Evolutionary conservation across 2,329 filamentous ascomycete species (phyloP).

Genomic region (Fusarium sp.): DNA sequence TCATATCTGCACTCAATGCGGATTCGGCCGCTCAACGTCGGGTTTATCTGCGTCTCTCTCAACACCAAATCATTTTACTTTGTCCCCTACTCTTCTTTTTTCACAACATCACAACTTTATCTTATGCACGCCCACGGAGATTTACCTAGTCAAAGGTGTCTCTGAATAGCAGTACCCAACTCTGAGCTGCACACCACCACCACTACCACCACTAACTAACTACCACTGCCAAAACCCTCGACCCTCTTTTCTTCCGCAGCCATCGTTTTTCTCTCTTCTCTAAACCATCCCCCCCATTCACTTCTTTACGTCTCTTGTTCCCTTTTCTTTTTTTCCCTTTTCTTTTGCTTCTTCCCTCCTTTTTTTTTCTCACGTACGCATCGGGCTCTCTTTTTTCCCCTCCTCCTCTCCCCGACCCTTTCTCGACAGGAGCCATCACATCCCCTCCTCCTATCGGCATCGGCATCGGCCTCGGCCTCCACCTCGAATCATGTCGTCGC

Average conservation of each 20-base stretch:
- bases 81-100: not conserved
- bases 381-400: slow-evolving; percentile 9
- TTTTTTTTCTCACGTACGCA: slow-evolving; percentile 16
- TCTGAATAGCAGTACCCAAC: not conserved
- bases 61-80: not conserved
- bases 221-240: slow-evolving; percentile 8
- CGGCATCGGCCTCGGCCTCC: slow-evolving; percentile 23
- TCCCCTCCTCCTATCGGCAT: not conserved
- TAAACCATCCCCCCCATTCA: slow-evolving; percentile 13
- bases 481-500: slow-evolving; percentile 61
- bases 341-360: slow-evolving; percentile 24
- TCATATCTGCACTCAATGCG: slow-evolving; percentile 4
- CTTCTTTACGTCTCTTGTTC: slow-evolving; percentile 24
- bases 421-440: slow-evolving; percentile 15
- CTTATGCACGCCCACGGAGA: slow-evolving; percentile 16
- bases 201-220: slow-evolving; percentile 4
- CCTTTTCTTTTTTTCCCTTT: slow-evolving; percentile 11
- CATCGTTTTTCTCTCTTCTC: slow-evolving; percentile 16
- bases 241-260: slow-evolving; percentile 28
- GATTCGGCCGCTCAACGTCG: slow-evolving; percentile 25
- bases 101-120: not conserved
- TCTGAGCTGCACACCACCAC: slow-evolving; percentile 24
- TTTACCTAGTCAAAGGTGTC: not conserved
- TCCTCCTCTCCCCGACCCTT: slow-evolving; percentile 15
- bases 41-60: slow-evolving; percentile 13